phyloP scores from a whole-genome alignment of 179 eudicot species.

The Nepenthes alata region DNA sequence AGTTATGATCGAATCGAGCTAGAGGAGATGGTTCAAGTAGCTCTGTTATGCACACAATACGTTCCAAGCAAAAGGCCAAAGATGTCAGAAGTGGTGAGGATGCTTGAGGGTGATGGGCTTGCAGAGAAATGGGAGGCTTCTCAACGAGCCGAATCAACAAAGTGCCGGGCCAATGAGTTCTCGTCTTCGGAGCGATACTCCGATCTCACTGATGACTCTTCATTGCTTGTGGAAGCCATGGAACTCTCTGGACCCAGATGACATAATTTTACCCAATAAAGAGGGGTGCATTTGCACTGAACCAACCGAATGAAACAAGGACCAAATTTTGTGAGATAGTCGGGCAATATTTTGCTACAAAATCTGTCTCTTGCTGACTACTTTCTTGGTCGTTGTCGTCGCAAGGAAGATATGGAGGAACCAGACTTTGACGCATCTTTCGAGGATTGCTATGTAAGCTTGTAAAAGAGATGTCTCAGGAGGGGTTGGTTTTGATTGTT shows the following conservation, averaged over 20 bases:
- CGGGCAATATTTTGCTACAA: no score
- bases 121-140: conserved; percentile 26
- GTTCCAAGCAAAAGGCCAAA: conserved; percentile 18
- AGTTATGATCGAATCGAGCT: conserved; percentile 14
- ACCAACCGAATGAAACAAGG: no score
- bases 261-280: not conserved
- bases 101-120: conserved; percentile 25
- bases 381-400: no score
- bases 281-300: no score
- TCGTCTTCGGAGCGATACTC: conserved; percentile 22
- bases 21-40: conserved; percentile 18
- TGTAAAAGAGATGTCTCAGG: no score
- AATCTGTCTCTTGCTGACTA: no score
- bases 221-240: conserved; percentile 20
- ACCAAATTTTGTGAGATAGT: no score
- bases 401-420: no score
- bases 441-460: no score
- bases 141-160: conserved; percentile 16
- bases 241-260: conserved; percentile 24
- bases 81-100: conserved; percentile 24
- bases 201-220: conserved; percentile 22
- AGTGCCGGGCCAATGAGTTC: conserved; percentile 13
- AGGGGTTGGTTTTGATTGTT: no score
- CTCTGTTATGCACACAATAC: conserved; percentile 18
- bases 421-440: no score